Base-by-base conservation (phyloP, 257 asterid genomes). In the Solanum chilense region DNA sequence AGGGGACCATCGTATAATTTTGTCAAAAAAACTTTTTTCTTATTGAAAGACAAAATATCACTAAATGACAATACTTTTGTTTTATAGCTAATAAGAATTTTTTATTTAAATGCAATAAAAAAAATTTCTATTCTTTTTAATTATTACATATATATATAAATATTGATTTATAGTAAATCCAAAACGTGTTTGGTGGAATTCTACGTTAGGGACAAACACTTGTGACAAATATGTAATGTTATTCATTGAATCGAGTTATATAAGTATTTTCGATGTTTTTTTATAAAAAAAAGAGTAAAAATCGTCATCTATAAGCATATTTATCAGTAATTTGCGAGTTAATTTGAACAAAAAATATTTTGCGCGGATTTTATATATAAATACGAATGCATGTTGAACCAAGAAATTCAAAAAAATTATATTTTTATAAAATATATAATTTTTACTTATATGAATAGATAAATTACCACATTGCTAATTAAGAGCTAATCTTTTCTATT, bases 181-280 rank as follows among this genome's bases (percentile, higher is more conserved):
- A 29, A 70, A 15, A 15, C 6, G 12, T 29, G 77, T 70, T n/a
- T 70, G n/a, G 25, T 70, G 21, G n/a, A 16, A 1, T 70, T 70
- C 80, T 73, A 20, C 27, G 5, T 35, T 73, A 64, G 27, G 9
- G 47, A 35, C 80, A 33, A 35, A 73, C 47, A 35, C 20, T 73
- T 35, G 45, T 35, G 47, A 70, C n/a, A 70, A 70, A 70, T 31
- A 31, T 11, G 13, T 31, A 70, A 31, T 29, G 41, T 29, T 69
- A 8, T 29, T 70, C 77, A 70, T 70, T 70, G 77, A 31, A 70
- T 31, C 1, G n/a, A 70, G 42, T 15, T 31, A 70, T 70, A 70
- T 1, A 31, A 31, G n/a, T 31, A 15, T 31, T 31, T 31, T 15
- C 0, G 5, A 15, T 70, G 1, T 0, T 8, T 69, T n/a, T 31